Evolutionary conservation across 202 grass and related monocot genomes (phyloP).

Genomic region (Zoysia matrella): DNA sequence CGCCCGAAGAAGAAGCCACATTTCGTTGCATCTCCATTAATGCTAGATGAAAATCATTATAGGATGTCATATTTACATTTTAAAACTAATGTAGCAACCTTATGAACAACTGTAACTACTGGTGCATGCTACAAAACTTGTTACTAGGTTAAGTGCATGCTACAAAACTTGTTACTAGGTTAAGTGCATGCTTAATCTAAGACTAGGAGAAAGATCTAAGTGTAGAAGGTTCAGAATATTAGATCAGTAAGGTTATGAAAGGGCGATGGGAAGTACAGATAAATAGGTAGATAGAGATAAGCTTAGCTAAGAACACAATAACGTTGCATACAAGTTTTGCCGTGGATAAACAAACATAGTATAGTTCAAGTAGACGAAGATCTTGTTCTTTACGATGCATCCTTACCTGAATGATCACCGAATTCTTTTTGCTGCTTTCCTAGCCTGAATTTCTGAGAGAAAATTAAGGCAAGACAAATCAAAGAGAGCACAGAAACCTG

Average conservation of each 20-base stretch:
- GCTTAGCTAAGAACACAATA: neutral
- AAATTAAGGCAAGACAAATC: neutral
- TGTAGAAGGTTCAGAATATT: too few relatives aligned
- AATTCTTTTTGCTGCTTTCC: constrained; percentile 99
- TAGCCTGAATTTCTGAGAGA: constrained; percentile 83
- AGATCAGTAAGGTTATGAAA: too few relatives aligned
- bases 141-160: constrained; percentile 12
- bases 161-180: constrained; percentile 5
- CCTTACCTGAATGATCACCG: constrained; percentile 80
- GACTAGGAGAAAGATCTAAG: neutral
- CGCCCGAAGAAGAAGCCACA: constrained; percentile 71
- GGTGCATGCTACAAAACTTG: neutral
- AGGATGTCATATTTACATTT: neutral
- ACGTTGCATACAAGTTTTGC: neutral
- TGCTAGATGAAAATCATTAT: constrained; percentile 7
- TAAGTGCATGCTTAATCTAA: constrained; percentile 17
- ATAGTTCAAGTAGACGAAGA: neutral
- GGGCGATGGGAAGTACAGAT: too few relatives aligned
- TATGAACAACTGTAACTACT: constrained; percentile 12
- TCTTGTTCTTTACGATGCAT: constrained; percentile 44
- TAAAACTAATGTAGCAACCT: neutral
- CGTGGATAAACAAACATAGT: neutral
- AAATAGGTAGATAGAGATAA: neutral
- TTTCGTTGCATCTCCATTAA: constrained; percentile 73
- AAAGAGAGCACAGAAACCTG: constrained; percentile 35